Evolutionary conservation across 2,329 filamentous ascomycete species (phyloP), one percentile per base, ranked within the genome.

Genomic region (Raffaelea albimanens): DNA sequence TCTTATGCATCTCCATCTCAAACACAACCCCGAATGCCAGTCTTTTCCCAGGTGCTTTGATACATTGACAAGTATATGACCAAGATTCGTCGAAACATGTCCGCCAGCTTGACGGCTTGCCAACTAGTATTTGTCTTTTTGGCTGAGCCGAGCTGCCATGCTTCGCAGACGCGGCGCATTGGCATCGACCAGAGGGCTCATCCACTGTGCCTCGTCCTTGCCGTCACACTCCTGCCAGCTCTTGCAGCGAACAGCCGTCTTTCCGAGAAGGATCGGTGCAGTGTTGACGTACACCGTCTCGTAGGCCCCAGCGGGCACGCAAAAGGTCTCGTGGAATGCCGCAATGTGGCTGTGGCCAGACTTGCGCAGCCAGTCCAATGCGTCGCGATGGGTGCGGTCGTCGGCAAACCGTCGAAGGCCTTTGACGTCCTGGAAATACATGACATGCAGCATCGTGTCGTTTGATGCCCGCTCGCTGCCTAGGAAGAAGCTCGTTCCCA

Each of bases 401-500:
- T 46, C 22, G 20, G 56, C 55, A 20, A 53, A 58, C 5, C 23
- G 36, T 21, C 52, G 52, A 18, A 58, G 49, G 10, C 53, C 55
- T 16, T 43, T 48, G 16, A 52, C 13, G 36, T 50, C 33, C 13
- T 46, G 43, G 40, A 58, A 57, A 45, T 57, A 56, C 31, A 52
- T 38, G 21, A 56, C 44, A 13, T 54, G 46, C 22, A 58, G 40
- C 23, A 56, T 43, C 5, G 53, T 55, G 43, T 53, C 50, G 36
- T 48, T 36, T 3, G 48, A 45, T 1, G 43, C 39, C n/a, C 54
- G 55, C 23, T 53, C 51, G 19, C 46, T 42, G 23, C 52, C 62
- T 2, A 59, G 61, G 64, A 69, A 78, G 13, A 54, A 52, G 2
- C 67, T 70, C 21, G 60, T 55, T 34, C 68, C 66, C 2, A 78